Conservation (phyloP, 2,329 filamentous ascomycete genomes). For the Dissoconium aciculare region DNA sequence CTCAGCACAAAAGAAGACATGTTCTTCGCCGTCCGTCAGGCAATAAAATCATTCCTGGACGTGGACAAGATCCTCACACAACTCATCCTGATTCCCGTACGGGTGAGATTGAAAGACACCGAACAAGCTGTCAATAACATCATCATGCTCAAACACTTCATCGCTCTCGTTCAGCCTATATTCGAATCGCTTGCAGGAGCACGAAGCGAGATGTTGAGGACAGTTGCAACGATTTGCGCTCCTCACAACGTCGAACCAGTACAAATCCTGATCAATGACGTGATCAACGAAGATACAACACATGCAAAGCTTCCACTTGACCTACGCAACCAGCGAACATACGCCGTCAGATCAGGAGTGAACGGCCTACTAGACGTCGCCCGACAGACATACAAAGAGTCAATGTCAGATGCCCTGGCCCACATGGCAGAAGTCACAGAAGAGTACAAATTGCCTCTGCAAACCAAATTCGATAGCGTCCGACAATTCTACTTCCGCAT, state of each 20-base stretch:
- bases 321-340: slow-evolving; percentile 74
- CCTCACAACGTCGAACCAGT: slow-evolving; percentile 47
- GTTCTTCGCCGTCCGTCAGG: slow-evolving; percentile 64
- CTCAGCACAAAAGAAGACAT: slow-evolving; percentile 69
- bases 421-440: slow-evolving; percentile 52
- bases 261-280: slow-evolving; percentile 47
- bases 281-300: slow-evolving; percentile 66
- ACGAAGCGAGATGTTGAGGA: slow-evolving; percentile 47
- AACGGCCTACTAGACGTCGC: slow-evolving; percentile 80
- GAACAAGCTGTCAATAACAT: slow-evolving; percentile 78
- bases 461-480: slow-evolving; percentile 59
- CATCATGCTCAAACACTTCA: slow-evolving; percentile 71
- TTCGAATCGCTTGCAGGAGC: slow-evolving; percentile 53
- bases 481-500: slow-evolving; percentile 71
- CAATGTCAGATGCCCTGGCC: slow-evolving; percentile 60
- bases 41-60: slow-evolving; percentile 61
- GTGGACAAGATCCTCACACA: slow-evolving; percentile 68
- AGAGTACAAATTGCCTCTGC: slow-evolving; percentile 43
- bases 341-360: slow-evolving; percentile 75
- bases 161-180: slow-evolving; percentile 51
- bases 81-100: slow-evolving; percentile 61
- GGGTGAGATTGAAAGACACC: slow-evolving; percentile 49
- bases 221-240: slow-evolving; percentile 54
- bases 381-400: slow-evolving; percentile 77
- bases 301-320: slow-evolving; percentile 71